These are phyloP conservation scores for Solanum dulcamara DNA, from an alignment of 257 asterid species.

Conservation along the genomic window DNA sequence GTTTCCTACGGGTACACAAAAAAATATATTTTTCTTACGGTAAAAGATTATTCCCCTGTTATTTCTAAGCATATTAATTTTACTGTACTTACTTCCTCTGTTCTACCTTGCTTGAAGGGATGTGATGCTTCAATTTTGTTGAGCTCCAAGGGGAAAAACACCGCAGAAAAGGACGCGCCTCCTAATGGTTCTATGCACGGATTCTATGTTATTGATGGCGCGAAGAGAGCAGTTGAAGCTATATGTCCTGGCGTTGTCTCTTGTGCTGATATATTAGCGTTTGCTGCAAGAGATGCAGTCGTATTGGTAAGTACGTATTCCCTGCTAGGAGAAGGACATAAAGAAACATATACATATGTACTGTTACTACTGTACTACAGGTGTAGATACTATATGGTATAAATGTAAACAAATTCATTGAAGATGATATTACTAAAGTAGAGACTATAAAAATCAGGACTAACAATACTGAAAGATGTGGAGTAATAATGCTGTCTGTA, in stretches of 20 bases:
- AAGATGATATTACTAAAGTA: neutral
- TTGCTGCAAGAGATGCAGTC: conserved; percentile 75
- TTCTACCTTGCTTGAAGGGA: conserved; percentile 23
- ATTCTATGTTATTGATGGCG: conserved; percentile 48
- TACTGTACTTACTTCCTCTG: neutral
- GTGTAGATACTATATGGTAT: neutral
- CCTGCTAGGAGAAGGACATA: neutral
- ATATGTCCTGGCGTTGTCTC: conserved; percentile 57
- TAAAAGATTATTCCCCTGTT: neutral
- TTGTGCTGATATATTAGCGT: conserved; percentile 71
- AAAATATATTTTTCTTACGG: neutral
- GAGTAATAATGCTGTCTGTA: too few relatives aligned
- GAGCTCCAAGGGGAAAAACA: conserved; percentile 41
- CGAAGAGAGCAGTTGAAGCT: conserved; percentile 58
- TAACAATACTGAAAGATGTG: neutral
- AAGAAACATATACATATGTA: too few relatives aligned
- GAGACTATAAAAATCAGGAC: neutral
- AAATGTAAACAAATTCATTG: neutral
- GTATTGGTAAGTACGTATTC: conserved; percentile 31
- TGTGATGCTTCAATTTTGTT: conserved; percentile 72
- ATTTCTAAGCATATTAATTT: neutral
- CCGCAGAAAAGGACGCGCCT: conserved; percentile 59
- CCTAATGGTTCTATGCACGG: conserved; percentile 61
- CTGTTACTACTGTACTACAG: neutral
- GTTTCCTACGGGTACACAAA: conserved; percentile 50